Base-by-base conservation (phyloP, 2,329 filamentous ascomycete species). In the Diplodia intermedia region DNA sequence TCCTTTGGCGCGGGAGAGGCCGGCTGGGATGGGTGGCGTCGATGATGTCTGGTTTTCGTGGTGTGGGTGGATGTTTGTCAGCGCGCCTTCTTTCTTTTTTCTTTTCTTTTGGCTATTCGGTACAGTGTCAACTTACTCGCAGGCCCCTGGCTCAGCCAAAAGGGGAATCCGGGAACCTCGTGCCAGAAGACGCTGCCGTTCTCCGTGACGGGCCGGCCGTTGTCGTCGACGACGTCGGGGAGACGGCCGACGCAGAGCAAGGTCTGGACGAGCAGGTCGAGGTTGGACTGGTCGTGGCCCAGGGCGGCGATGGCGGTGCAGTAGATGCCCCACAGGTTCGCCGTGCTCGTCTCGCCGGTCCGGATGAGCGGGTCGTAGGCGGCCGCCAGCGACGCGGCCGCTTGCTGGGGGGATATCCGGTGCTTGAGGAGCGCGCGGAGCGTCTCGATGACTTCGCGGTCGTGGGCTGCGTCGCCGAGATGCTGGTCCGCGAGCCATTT, bases 31-130 rank as follows among this genome's bases (percentile, higher is more conserved):
- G 31, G 31, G 31, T 31, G 3, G 3, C 3, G 31, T 31, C 4
- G 31, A 8, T 31, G 31, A 31, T 5, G 31, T 2, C 31, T 31
- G 4, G 2, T 23, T 23, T 23, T 1, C 23, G 23, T 23, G 31
- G 3, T 31, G 31, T 31, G 8, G 31, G 31, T 5, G 8, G 31
- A 3, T 5, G 31, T 31, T 31, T 31, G 31, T 31, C 31, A 23
- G 23, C 23, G 2, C 23, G 23, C 8, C 31, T 31, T 31, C 31
- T 31, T 31, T 31, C 31, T 3, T 8, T 31, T 3, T n/a, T 43
- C 18, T 18, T 1, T 18, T 43, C 18, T n/a, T 15, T 15, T 0
- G 15, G 7, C 7, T 6, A 1, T 15, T 40, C 2, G 1, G 0
- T 1, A 5, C 14, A 15, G 38, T 5, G 15, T 15, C 4, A 1